These are phyloP conservation scores for Mycena galopus DNA, from an alignment of 768 basidiomycete genomes.

Conservation along the genomic window DNA sequence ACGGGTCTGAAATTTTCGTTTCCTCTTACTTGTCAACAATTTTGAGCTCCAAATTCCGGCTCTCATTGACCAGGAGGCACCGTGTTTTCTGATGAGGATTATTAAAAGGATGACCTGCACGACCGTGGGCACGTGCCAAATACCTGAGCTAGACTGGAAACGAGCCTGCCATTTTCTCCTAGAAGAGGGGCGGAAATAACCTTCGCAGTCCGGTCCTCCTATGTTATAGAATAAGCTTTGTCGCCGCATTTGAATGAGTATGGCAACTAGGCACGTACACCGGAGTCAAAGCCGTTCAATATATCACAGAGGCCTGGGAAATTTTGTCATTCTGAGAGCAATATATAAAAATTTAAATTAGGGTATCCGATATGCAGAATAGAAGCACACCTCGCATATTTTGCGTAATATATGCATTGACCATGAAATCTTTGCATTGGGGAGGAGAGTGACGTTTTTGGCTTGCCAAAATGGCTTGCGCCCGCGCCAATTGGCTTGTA, in stretches of 20 bases:
- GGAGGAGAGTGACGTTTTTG: no score
- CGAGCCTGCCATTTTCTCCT: slow-evolving; percentile 6
- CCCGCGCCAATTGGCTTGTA: no score
- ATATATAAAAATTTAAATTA: background rate
- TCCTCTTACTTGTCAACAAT: background rate
- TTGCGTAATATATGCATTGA: slow-evolving; percentile 13
- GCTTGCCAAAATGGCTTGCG: no score
- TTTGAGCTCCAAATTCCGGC: slow-evolving; percentile 4
- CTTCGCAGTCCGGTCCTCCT: no score
- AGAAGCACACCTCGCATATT: slow-evolving; percentile 3
- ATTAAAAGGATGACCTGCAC: background rate
- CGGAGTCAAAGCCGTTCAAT: background rate
- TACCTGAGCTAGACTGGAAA: slow-evolving; percentile 13
- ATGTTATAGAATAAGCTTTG: background rate
- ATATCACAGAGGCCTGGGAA: background rate
- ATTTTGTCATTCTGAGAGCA: background rate
- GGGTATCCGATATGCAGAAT: background rate
- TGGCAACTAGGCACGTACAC: background rate
- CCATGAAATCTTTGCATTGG: slow-evolving; percentile 2
- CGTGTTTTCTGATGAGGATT: background rate
- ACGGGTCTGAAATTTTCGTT: no score
- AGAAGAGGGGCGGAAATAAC: slow-evolving; percentile 3
- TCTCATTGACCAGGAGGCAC: slow-evolving; percentile 1
- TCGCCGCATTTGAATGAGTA: background rate
- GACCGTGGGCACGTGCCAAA: background rate